phyloP scores from a whole-genome alignment of 768 basidiomycete species.

The Termitomyces sp. region DNA sequence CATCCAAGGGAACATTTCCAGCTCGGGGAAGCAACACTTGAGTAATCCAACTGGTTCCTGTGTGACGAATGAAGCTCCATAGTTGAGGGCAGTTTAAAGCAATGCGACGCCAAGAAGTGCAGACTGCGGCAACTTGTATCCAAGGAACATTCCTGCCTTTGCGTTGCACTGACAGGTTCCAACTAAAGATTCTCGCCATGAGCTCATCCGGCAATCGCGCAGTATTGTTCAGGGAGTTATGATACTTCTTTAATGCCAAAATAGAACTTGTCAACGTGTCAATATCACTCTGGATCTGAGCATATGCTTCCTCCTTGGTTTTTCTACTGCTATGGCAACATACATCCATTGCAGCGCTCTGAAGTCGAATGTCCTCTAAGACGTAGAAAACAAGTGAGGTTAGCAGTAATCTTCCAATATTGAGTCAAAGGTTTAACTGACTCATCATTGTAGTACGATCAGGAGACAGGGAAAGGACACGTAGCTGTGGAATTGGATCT shows the following conservation, averaged over 20 bases:
- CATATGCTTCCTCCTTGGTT: background rate
- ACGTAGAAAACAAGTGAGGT: too few species aligned
- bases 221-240: background rate
- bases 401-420: too few species aligned
- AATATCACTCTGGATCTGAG: background rate
- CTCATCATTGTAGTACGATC: too few species aligned
- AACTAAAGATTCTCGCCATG: background rate
- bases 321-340: background rate
- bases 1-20: background rate
- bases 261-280: background rate
- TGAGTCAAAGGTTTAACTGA: too few species aligned
- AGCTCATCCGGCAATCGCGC: background rate
- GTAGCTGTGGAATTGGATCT: too few species aligned
- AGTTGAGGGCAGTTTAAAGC: background rate
- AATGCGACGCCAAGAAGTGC: background rate
- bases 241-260: background rate
- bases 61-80: background rate
- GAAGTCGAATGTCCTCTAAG: too few species aligned
- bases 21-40: background rate
- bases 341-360: background rate
- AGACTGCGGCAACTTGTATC: background rate
- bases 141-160: background rate
- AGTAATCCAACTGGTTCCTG: background rate
- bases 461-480: too few species aligned
- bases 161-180: background rate